Percentiles rank a stretch among this genome's conserved stretches.
Evolutionary conservation across 345 rosid species (phyloP).

Genomic region (Syzygium aromaticum): DNA sequence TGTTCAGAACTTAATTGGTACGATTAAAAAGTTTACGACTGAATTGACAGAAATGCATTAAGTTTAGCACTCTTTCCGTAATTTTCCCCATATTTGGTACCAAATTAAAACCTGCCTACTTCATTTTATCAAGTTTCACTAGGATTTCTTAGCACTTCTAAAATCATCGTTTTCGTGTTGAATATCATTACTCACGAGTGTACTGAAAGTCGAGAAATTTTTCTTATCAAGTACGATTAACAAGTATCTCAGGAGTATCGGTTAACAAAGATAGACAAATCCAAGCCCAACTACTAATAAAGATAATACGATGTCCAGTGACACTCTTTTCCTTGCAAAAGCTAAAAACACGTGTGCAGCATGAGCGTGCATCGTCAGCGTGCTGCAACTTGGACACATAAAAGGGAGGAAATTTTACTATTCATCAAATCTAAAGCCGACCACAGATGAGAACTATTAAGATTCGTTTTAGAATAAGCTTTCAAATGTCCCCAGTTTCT

Average conservation of each 20-base stretch:
- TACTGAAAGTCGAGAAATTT: too few species aligned
- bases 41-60: too few species aligned
- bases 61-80: too few species aligned
- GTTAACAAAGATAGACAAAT: neutral
- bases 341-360: neutral
- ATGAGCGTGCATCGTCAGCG: neutral
- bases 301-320: neutral
- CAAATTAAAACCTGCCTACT: neutral
- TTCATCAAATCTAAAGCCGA: neutral
- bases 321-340: neutral
- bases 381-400: neutral
- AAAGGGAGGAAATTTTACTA: fast-evolving
- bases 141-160: neutral
- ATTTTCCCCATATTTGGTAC: too few species aligned
- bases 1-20: too few species aligned
- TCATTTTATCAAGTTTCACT: neutral
- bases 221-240: too few species aligned
- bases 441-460: neutral
- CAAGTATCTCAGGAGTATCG: too few species aligned
- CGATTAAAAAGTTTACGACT: too few species aligned
- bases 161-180: too few species aligned
- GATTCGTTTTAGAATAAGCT: neutral
- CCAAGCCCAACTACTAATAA: too few species aligned
- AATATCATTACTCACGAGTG: neutral
- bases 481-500: neutral